These are phyloP conservation scores for Blastocystis sp. DNA, from an alignment of 352 stramenopile species.

Conservation along the genomic window DNA sequence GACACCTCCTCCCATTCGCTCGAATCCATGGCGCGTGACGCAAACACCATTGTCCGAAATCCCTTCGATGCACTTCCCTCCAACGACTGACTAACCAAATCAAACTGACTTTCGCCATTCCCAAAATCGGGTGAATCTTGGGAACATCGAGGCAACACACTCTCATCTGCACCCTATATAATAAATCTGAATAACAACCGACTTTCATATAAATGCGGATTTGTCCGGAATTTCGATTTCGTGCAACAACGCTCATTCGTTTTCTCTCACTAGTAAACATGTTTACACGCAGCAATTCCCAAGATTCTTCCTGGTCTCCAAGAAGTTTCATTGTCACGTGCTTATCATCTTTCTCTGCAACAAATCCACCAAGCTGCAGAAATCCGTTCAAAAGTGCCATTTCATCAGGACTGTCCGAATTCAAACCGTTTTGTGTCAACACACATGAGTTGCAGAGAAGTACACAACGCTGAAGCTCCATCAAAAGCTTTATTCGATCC, in stretches of 20 bases:
- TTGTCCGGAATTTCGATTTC: constrained; percentile 69
- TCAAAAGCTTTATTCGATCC: not conserved
- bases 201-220: constrained; percentile 63
- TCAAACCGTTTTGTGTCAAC: not conserved
- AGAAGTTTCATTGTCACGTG: not conserved
- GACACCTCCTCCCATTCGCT: constrained; percentile 75
- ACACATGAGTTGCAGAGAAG: constrained; percentile 1
- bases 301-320: constrained; percentile 68
- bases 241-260: constrained; percentile 92
- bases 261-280: constrained; percentile 97
- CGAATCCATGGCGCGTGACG: constrained; percentile 67
- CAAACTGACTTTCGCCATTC: constrained; percentile 39
- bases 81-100: constrained; percentile 62
- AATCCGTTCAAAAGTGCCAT: not conserved
- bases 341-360: not conserved
- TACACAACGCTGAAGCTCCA: not conserved
- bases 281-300: constrained; percentile 86
- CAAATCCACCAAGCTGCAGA: not conserved
- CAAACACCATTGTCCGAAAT: constrained; percentile 65
- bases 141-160: constrained; percentile 78
- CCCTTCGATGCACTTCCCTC: constrained; percentile 68
- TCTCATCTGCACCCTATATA: constrained; percentile 87
- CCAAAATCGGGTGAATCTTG: constrained; percentile 64
- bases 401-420: constrained; percentile 13
- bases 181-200: constrained; percentile 63